These are phyloP conservation scores for Kwoniella sp. DNA, from an alignment of 768 basidiomycete genomes.

Conservation along the genomic window DNA sequence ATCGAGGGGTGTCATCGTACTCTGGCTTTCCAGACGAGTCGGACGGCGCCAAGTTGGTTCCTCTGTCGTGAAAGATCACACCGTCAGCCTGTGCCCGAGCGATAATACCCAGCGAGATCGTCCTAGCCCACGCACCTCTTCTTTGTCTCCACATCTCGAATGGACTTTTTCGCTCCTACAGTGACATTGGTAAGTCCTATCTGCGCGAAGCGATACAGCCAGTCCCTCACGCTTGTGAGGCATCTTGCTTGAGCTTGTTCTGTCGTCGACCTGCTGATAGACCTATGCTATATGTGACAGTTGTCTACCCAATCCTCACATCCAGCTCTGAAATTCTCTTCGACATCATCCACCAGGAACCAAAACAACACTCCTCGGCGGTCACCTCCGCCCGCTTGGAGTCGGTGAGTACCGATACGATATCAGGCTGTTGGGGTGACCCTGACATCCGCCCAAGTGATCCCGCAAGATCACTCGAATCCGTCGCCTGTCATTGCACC, in stretches of 20 bases:
- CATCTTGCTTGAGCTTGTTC: conserved; percentile 14
- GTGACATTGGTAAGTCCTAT: conserved; percentile 1
- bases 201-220: too few relatives aligned
- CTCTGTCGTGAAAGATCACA: too few relatives aligned
- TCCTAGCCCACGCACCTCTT: conserved; percentile 45
- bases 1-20: conserved; percentile 40
- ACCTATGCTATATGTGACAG: too few relatives aligned
- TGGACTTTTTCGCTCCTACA: conserved; percentile 42
- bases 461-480: neutral
- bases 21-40: conserved; percentile 9
- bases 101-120: too few relatives aligned
- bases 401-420: too few relatives aligned
- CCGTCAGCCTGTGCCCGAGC: too few relatives aligned
- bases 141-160: conserved; percentile 31
- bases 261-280: neutral
- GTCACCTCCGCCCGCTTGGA: too few relatives aligned
- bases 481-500: neutral
- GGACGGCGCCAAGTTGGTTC: conserved; percentile 31
- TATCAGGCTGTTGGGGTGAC: neutral
- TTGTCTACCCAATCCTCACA: too few relatives aligned
- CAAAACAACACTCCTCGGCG: too few relatives aligned
- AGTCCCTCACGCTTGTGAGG: conserved; percentile 47
- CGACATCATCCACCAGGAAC: neutral
- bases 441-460: neutral
- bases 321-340: conserved; percentile 5